phyloP scores from a whole-genome alignment of 1,284 basidiomycete species.

The Ceratobasidium sp. region DNA sequence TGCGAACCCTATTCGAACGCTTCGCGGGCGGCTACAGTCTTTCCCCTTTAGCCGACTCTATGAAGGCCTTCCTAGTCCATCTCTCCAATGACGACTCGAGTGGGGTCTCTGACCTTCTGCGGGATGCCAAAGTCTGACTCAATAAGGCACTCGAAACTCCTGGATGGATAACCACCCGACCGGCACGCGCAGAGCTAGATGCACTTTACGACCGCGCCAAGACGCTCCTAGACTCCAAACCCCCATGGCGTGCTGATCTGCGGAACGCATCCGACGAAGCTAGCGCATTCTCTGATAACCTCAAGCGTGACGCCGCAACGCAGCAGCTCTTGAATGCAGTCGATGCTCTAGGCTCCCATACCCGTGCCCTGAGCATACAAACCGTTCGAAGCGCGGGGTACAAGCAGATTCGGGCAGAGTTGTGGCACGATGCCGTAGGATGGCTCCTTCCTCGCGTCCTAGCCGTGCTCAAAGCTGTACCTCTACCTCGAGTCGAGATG shows the following conservation, averaged over 20 bases:
- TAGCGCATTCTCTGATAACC: constrained; percentile 55
- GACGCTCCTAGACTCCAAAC: constrained; percentile 53
- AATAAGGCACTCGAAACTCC: constrained; percentile 59
- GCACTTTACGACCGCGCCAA: constrained; percentile 60
- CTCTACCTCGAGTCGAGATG: constrained; percentile 64
- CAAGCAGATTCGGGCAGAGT: constrained; percentile 49
- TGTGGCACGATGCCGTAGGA: constrained; percentile 57
- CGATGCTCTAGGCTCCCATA: constrained; percentile 36
- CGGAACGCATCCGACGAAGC: constrained; percentile 55
- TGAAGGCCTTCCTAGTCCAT: constrained; percentile 54
- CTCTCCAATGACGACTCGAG: constrained; percentile 53
- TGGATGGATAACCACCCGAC: constrained; percentile 56
- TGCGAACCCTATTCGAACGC: constrained; percentile 61
- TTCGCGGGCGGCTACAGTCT: constrained; percentile 60
- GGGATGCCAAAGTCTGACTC: constrained; percentile 58
- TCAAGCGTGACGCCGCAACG: constrained; percentile 60
- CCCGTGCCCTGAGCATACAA: constrained; percentile 32
- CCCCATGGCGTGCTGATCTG: constrained; percentile 47
- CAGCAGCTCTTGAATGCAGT: constrained; percentile 57
- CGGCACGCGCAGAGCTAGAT: constrained; percentile 56
- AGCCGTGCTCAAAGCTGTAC: constrained; percentile 57
- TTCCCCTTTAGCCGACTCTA: constrained; percentile 56
- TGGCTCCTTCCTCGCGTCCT: constrained; percentile 63
- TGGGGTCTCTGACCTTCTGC: constrained; percentile 55
- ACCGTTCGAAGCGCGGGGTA: constrained; percentile 41